Conservation (phyloP, 1,284 basidiomycete genomes). For the Veloporphyrellus conicus region DNA sequence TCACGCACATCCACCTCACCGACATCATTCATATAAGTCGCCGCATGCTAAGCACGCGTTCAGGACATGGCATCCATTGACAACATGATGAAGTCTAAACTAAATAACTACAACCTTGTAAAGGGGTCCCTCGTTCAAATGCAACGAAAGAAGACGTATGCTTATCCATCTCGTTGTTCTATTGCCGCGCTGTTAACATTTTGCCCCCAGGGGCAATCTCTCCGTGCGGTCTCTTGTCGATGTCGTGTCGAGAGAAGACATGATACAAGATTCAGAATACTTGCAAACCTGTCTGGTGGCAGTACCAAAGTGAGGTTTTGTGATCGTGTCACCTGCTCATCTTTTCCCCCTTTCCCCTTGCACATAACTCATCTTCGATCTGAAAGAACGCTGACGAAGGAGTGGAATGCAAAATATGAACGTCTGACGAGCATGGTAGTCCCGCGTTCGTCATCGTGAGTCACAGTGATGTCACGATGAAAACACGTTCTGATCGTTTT, state of each 20-base stretch:
- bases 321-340: conserved; percentile 2
- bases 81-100: conserved; percentile 83
- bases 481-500: conserved; percentile 23
- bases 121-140: conserved; percentile 92
- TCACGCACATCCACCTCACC: conserved; percentile 22
- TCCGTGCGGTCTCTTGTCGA: conserved; percentile 85
- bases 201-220: conserved; percentile 76
- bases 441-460: conserved; percentile 86
- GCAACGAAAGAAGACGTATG: conserved; percentile 90
- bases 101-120: conserved; percentile 89
- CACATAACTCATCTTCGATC: conserved; percentile 10
- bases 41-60: conserved; percentile 18
- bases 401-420: conserved; percentile 91
- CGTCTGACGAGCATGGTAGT: conserved; percentile 87
- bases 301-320: conserved; percentile 75
- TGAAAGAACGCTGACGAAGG: conserved; percentile 73
- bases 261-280: conserved; percentile 87
- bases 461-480: conserved; percentile 18
- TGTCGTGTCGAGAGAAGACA: conserved; percentile 79
- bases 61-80: conserved; percentile 90
- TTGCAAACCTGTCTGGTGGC: conserved; percentile 91
- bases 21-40: conserved; percentile 10
- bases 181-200: conserved; percentile 8
- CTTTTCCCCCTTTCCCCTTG: conserved; percentile 1
- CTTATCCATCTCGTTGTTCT: conserved; percentile 15